Base-by-base conservation (phyloP, 352 stramenopile genomes). In the Phytophthora macrochlamydospora region DNA sequence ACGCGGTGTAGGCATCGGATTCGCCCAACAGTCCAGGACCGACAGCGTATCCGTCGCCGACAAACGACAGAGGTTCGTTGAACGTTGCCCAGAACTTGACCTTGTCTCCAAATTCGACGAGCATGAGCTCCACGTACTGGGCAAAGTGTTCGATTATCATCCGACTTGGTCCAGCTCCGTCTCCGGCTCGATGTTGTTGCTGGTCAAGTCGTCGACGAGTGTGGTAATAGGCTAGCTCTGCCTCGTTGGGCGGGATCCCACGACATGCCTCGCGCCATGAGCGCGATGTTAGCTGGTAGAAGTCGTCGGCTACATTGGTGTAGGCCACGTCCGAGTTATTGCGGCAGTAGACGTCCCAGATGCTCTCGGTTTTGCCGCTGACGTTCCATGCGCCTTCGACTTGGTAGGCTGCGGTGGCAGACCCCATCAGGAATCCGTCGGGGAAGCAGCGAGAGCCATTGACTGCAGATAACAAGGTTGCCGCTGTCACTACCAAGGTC, bases 41-140 rank as follows among this genome's bases (percentile, higher is more conserved):
- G 44, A 85, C 68, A 75, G 85, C 79, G 65, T 98, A 98, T 4
- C 90, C 93, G 11, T 85, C 73, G 13, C 89, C 81, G 7, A 75
- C 73, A 18, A 97, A 85, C 4, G 77, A 93, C 78, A 86, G 93
- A 1, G 89, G 76, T 74, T 98, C 95, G 65, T 98, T n/a, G n/a
- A n/a, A n/a, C n/a, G n/a, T 42, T 42, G 37, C 37, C 37, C 6
- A 6, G 52, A 85, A 82, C 59, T 95, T 90, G 14, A 98, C 91
- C 37, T 93, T 78, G 65, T 91, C n/a, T n/a, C n/a, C n/a, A n/a
- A n/a, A n/a, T n/a, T n/a, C n/a, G 14, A 91, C 68, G 37, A 90
- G 84, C 4, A 65, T 70, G 0, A 12, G 14, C 54, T 79, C 79
- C 24, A 91, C n/a, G n/a, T n/a, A n/a, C n/a, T n/a, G n/a, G n/a